Evolutionary conservation across 495 filamentous ascomycete species (phyloP).

Genomic region (Trichodelitschia bisporula): DNA sequence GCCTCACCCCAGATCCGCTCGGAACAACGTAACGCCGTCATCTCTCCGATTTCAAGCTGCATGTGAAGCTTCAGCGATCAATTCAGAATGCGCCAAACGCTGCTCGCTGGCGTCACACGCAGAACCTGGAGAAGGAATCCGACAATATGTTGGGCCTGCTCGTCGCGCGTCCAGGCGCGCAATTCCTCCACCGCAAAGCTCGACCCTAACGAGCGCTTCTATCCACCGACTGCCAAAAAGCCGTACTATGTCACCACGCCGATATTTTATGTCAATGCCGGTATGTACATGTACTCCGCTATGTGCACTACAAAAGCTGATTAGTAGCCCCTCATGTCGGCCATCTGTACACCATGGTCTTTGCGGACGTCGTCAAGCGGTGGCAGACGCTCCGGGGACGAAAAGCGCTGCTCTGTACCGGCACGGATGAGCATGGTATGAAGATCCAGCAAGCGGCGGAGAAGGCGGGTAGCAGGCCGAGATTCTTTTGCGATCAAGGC

Average conservation of each 20-base stretch:
- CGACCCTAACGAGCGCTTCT: too few relatives aligned
- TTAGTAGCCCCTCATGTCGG: slow-evolving; percentile 72
- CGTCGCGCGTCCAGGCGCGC: too few relatives aligned
- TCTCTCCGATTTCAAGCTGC: too few relatives aligned
- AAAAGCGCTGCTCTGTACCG: slow-evolving; percentile 54
- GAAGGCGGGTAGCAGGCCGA: slow-evolving; percentile 32
- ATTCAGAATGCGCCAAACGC: too few relatives aligned
- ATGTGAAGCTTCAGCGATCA: too few relatives aligned
- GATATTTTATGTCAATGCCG: slow-evolving; percentile 97
- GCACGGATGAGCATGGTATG: slow-evolving; percentile 96
- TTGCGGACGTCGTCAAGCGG: slow-evolving; percentile 77
- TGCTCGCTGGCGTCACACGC: too few relatives aligned
- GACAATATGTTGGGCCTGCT: too few relatives aligned
- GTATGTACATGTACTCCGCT: slow-evolving; percentile 20
- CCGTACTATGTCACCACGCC: slow-evolving; percentile 92
- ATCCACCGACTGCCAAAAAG: slow-evolving; percentile 23
- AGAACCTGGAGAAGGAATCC: too few relatives aligned
- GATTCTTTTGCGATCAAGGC: slow-evolving; percentile 37
- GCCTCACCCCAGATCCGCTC: too few relatives aligned
- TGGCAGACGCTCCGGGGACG: slow-evolving; percentile 63
- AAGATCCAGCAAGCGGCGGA: slow-evolving; percentile 79
- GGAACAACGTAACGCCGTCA: too few relatives aligned
- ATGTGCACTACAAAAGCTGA: background rate
- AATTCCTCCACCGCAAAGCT: too few relatives aligned
- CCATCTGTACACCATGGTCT: slow-evolving; percentile 78